Base-by-base conservation (phyloP, 1,284 basidiomycete species). In the Pseudozyma hubeiensis region DNA sequence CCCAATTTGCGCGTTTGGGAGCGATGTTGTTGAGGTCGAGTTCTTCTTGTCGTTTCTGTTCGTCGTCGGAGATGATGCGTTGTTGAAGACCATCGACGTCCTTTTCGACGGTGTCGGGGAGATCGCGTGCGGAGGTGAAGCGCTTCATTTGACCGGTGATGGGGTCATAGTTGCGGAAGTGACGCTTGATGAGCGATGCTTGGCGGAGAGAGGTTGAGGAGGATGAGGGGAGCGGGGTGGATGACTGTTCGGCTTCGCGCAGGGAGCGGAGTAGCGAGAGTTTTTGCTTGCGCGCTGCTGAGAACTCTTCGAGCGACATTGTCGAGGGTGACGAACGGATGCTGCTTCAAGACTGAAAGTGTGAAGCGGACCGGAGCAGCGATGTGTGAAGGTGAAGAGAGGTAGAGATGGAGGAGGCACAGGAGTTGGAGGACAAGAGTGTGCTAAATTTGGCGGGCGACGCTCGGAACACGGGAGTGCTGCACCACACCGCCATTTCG, bases 21-120 rank as follows among this genome's bases (percentile, higher is more conserved):
- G 95, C 95, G 75, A 99, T 97, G 83, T 97, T 98, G 84, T 94
- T 92, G 30, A 98, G 88, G 81, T 98, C 94, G 73, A 98, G 87
- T 78, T 98, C 94, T 85, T 97, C 92, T 1, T 89, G 89, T 77
- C 93, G 87, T 69, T 90, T 90, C 77, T 89, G 88, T 82, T 94
- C 92, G 81, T 97, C 95, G 83, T 95, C 92, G 29, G 87, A 87
- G 55, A 97, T 90, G 75, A 96, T 93, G 71, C 87, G 85, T 82
- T 94, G 91, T 11, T 93, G 92, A 60, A 97, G 85, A 0, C 93
- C 94, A 53, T 90, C 88, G 0, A 97, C 90, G 62, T 91, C 88
- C 78, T 90, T 90, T 86, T 98, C 95, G 6, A 98, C 90, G 0
- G 95, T 97, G 75, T 94, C 92, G 75, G 91, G 88, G 80, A 89